Conservation (phyloP, 257 asterid genomes). For the Gentiana macrophylla region DNA sequence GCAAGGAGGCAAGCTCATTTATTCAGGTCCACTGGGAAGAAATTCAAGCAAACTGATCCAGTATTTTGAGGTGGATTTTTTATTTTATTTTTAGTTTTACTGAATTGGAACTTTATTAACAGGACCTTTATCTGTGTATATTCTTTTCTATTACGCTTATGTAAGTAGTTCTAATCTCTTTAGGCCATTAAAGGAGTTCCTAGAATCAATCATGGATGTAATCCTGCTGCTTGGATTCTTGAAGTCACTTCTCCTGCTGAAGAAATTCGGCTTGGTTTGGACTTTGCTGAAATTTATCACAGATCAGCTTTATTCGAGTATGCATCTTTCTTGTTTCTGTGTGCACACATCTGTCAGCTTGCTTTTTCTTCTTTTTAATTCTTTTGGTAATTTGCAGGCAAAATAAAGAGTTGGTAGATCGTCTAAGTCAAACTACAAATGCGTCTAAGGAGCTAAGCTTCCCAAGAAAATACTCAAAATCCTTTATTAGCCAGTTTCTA, state of each 20-base stretch:
- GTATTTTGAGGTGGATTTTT: constrained; percentile 66
- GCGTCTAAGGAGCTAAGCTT: constrained; percentile 60
- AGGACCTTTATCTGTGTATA: not conserved
- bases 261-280: constrained; percentile 63
- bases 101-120: not conserved
- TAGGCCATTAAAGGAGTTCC: constrained; percentile 66
- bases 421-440: constrained; percentile 51
- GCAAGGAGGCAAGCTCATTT: constrained; percentile 86
- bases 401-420: constrained; percentile 55
- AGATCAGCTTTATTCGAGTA: constrained; percentile 62
- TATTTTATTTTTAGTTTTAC: not conserved
- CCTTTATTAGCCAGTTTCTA: constrained; percentile 51
- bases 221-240: constrained; percentile 94
- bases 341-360: not conserved
- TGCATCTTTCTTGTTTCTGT: constrained; percentile 9
- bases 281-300: constrained; percentile 77
- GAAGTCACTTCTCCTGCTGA: constrained; percentile 74
- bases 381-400: constrained; percentile 32
- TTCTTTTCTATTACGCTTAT: not conserved
- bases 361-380: not conserved
- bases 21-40: constrained; percentile 81
- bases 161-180: not conserved
- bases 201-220: constrained; percentile 60
- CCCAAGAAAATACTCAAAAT: constrained; percentile 56
- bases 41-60: constrained; percentile 61